These are phyloP conservation scores for Colletotrichum limetticola DNA, from an alignment of 2,329 filamentous ascomycete species.

Conservation along the genomic window DNA sequence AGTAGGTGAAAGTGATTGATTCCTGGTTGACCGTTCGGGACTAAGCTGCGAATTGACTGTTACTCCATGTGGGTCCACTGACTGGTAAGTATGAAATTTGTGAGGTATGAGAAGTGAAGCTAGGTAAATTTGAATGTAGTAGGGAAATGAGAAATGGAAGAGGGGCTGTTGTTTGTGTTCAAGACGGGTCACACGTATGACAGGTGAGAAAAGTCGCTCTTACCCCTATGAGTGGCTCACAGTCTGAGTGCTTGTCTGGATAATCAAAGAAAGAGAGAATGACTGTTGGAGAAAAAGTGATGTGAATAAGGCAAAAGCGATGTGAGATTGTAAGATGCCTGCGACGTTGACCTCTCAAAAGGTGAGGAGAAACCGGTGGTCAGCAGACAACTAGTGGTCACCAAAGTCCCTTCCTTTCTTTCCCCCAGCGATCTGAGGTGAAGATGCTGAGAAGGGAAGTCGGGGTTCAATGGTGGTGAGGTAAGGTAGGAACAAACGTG, in stretches of 20 bases:
- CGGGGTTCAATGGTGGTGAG: neutral
- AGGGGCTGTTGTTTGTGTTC: neutral
- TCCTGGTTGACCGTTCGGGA: neutral
- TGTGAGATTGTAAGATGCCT: neutral
- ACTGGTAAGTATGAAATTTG: neutral
- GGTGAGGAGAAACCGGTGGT: neutral
- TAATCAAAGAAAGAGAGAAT: neutral
- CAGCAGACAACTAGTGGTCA: neutral
- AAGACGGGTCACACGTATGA: neutral
- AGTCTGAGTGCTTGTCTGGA: neutral
- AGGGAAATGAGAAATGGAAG: neutral
- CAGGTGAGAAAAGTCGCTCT: neutral
- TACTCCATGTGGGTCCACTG: neutral
- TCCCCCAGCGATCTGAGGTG: neutral
- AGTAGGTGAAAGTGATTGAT: neutral
- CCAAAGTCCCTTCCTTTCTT: neutral
- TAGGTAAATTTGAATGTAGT: neutral
- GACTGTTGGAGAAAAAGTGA: neutral
- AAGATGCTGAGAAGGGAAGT: neutral
- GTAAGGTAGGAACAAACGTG: neutral
- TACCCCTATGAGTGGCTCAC: neutral
- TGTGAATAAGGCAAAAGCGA: neutral
- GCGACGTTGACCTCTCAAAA: neutral
- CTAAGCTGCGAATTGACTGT: neutral
- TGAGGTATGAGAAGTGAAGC: neutral